Conservation (phyloP, 176 grass and related monocot genomes). For the Zoysia japonica region DNA sequence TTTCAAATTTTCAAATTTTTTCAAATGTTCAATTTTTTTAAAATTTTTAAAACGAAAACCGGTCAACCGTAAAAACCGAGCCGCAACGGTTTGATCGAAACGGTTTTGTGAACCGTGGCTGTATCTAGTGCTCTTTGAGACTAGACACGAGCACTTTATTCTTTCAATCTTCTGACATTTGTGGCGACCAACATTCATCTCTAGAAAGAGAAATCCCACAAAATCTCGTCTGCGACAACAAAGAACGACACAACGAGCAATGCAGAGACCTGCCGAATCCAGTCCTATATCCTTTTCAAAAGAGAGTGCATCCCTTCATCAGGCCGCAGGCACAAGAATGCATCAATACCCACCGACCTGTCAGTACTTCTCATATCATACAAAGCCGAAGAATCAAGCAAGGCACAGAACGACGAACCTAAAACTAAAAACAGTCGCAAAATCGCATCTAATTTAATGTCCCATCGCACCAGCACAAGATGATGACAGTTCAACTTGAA, state of each 20-base stretch:
- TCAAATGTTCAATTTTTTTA: too few relatives aligned
- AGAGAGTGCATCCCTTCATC: neutral
- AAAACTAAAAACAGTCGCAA: slow-evolving; percentile 6
- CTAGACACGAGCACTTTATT: slow-evolving; percentile 40
- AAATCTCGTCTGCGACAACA: slow-evolving; percentile 21
- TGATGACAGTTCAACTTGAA: slow-evolving; percentile 3
- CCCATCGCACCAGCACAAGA: neutral
- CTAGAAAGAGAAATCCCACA: slow-evolving; percentile 41
- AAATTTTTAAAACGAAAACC: too few relatives aligned
- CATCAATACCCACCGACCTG: neutral
- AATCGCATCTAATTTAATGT: slow-evolving; percentile 16
- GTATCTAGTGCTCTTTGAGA: slow-evolving; percentile 25
- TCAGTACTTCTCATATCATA: neutral
- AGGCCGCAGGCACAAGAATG: neutral
- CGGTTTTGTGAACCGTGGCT: too few relatives aligned
- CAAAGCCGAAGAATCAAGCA: slow-evolving; percentile 9
- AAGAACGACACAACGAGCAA: slow-evolving; percentile 10
- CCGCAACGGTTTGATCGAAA: too few relatives aligned
- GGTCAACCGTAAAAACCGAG: too few relatives aligned
- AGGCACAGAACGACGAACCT: neutral
- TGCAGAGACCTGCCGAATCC: slow-evolving; percentile 14
- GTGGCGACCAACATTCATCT: slow-evolving; percentile 14
- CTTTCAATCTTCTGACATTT: slow-evolving; percentile 33
- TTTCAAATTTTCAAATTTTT: too few relatives aligned
- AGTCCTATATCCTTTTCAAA: slow-evolving; percentile 9